Base-by-base conservation (phyloP, 2,329 filamentous ascomycete genomes). In the Alternaria alternata region DNA sequence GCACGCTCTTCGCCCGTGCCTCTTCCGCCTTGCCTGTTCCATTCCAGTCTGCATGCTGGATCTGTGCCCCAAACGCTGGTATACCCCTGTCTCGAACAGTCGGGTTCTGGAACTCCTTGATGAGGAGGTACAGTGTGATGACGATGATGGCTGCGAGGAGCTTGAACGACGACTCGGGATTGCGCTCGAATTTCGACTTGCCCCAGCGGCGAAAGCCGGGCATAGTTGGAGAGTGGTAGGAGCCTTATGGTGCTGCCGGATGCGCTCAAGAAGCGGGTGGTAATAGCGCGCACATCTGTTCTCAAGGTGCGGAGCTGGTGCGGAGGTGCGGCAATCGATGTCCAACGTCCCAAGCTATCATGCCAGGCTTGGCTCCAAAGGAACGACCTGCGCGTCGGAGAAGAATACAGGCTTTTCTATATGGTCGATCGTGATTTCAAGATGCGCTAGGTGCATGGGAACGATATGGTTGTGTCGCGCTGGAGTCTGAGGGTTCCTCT, bases 141-240 rank as follows among this genome's bases (percentile, higher is more conserved):
- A 81, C 73, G 59, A 80, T 66, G 54, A 76, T 69, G 51, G 75
- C 79, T 41, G 75, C 72, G 51, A 80, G 72, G 54, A 80, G 70
- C 70, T 81, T 80, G 69, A 78, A 80, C n/a, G 74, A 74, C n/a
- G 77, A 76, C 46, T 75, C 73, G 34, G 79, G 78, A 55, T 79
- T 79, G 54, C 75, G 75, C 59, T 77, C 71, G 61, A 78, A 76
- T 58, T 73, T 77, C 16, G 76, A 71, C 57, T 71, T 75, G 68
- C 72, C 70, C 73, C 75, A 76, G 66, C 75, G 75, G 60, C 74
- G 74, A 59, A 76, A 75, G 64, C 72, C 67, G 63, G 74, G 70
- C 75, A 78, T 78, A 56, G 22, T 64, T 61, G 64, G 48, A 43
- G 32, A 26, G 39, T 55, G 28, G 36, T 54, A 11, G 36, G 57